Evolutionary conservation across 495 filamentous ascomycete genomes (phyloP).

Genomic region (Hypoxylon intermedium): DNA sequence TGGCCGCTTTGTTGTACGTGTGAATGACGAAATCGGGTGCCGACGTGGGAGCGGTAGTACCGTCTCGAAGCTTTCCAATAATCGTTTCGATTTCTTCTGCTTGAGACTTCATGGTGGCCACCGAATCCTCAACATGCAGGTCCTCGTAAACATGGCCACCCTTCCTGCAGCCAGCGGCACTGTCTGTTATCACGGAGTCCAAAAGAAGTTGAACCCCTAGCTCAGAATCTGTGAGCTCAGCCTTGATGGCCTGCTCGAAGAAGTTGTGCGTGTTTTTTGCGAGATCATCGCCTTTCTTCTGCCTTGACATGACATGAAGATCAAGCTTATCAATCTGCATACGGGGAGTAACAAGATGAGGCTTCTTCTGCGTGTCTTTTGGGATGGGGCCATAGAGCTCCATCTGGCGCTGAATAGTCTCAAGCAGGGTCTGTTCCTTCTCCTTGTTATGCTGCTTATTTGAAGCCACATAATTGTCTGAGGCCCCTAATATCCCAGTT

Average conservation of each 20-base stretch:
- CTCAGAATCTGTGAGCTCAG: slow-evolving; percentile 35
- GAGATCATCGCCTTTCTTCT: slow-evolving; percentile 36
- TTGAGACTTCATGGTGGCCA: slow-evolving; percentile 30
- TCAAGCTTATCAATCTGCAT: slow-evolving; percentile 23
- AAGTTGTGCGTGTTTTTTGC: slow-evolving; percentile 32
- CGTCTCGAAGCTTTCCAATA: slow-evolving; percentile 24
- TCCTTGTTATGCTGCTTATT: neutral
- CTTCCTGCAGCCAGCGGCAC: slow-evolving; percentile 6
- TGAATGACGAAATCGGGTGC: slow-evolving; percentile 34
- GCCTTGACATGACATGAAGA: slow-evolving; percentile 30
- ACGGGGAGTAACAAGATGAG: neutral
- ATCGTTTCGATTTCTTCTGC: slow-evolving; percentile 26
- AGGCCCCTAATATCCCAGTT: neutral
- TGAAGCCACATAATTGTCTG: neutral
- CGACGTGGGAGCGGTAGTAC: neutral
- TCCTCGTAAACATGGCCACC: slow-evolving; percentile 39
- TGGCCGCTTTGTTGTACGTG: slow-evolving; percentile 27
- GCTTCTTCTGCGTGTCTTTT: slow-evolving; percentile 11
- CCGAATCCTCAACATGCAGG: slow-evolving; percentile 39
- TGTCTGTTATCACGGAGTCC: slow-evolving; percentile 38
- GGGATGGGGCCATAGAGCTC: slow-evolving; percentile 36
- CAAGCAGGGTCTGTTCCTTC: slow-evolving; percentile 7
- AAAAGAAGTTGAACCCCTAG: slow-evolving; percentile 34
- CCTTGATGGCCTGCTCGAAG: slow-evolving; percentile 30
- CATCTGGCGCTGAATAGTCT: slow-evolving; percentile 33